Conservation (phyloP, 257 asterid genomes). For the Parsonsia alboflavescens region DNA sequence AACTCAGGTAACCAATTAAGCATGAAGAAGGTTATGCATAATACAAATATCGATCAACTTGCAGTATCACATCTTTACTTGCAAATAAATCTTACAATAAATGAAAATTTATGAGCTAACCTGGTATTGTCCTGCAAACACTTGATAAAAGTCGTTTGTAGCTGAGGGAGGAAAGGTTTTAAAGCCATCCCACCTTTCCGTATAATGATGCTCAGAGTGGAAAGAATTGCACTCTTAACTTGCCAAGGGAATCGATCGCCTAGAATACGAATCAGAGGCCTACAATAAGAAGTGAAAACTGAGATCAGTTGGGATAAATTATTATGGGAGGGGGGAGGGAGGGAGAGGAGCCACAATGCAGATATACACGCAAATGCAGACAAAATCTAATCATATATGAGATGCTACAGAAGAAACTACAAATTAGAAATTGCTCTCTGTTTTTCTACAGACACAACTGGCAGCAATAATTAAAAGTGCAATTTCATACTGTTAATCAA, state of each 20-base stretch:
- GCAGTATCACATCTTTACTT: neutral
- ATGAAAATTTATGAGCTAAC: constrained; percentile 37
- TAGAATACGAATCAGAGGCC: constrained; percentile 96
- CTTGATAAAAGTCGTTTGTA: constrained; percentile 93
- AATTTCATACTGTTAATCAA: neutral
- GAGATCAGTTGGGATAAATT: neutral
- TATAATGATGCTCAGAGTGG: constrained; percentile 86
- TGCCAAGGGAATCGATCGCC: constrained; percentile 99
- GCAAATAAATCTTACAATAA: neutral
- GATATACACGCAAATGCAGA: neutral
- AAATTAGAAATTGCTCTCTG: neutral
- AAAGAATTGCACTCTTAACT: constrained; percentile 95
- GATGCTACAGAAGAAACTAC: neutral
- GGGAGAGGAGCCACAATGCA: neutral
- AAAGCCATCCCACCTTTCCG: constrained; percentile 89
- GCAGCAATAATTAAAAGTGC: neutral
- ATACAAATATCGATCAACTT: neutral
- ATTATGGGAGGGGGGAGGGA: neutral
- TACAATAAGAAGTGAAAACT: constrained; percentile 23
- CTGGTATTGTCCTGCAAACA: constrained; percentile 95
- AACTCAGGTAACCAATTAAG: constrained; percentile 7
- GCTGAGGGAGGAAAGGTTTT: constrained; percentile 98
- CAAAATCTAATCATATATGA: neutral
- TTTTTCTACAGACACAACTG: neutral
- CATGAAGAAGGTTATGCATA: constrained; percentile 1